These are phyloP conservation scores for Lichtheimia ramosa DNA, from an alignment of 371 early-diverging fungal genomes.

Conservation along the genomic window DNA sequence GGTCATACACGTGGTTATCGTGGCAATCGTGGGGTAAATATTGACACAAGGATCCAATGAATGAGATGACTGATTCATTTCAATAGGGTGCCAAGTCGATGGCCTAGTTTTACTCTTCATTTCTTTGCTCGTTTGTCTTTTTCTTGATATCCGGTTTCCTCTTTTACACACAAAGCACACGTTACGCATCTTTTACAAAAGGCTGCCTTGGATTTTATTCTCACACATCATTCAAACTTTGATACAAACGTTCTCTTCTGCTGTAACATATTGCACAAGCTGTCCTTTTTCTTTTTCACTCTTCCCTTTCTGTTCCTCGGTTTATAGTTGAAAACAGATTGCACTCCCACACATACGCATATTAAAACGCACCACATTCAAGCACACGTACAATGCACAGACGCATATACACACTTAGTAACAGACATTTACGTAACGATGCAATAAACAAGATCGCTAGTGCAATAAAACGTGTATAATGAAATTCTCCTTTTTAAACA, in stretches of 20 bases:
- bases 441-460: too few species aligned
- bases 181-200: not conserved
- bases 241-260: conserved; percentile 8
- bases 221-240: not conserved
- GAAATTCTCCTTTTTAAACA: too few species aligned
- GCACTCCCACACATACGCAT: not conserved
- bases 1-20: conserved; percentile 37
- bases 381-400: too few species aligned
- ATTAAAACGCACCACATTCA: too few species aligned
- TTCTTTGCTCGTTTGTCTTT: not conserved
- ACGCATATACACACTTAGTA: too few species aligned
- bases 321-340: not conserved
- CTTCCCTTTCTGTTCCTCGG: not conserved
- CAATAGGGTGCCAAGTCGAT: too few species aligned
- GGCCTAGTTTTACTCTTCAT: not conserved
- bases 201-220: not conserved
- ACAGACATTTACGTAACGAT: too few species aligned
- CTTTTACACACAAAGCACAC: too few species aligned
- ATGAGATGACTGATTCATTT: too few species aligned
- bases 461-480: too few species aligned
- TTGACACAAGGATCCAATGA: not conserved
- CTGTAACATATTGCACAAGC: conserved; percentile 11
- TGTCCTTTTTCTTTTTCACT: not conserved
- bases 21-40: conserved; percentile 20
- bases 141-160: conserved; percentile 1